Base-by-base conservation (phyloP, 345 rosid genomes). In the Dovyalis caffra region DNA sequence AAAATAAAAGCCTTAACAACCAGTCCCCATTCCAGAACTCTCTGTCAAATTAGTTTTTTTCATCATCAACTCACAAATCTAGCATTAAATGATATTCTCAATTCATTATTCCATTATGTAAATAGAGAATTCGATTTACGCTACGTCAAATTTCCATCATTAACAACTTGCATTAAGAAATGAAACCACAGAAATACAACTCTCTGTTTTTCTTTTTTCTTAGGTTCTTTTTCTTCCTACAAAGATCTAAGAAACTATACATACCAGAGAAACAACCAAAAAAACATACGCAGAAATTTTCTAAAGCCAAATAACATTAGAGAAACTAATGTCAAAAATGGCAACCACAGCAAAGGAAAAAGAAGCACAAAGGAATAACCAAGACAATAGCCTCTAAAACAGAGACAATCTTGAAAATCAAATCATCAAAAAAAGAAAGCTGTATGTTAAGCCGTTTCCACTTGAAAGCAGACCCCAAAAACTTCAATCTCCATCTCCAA, bases 321-420 rank as follows among this genome's bases (percentile, higher is more conserved):
- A 53, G 51, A 3, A 20, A 15, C 56, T 49, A 49, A 18, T 49
- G 56, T 78, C 75, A 85, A 64, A 85, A 77, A 70, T 81, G 83
- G 70, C 90, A 79, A 5, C 90, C 88, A 9, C 86, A 85, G 49
- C 80, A 77, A 34, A 70, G 64, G 61, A 64, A 77, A 45, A 77
- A 77, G 75, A 77, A 77, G 58, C 70, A 31, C 57, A 77, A 7
- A 33, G 80, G 51, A 38, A 45, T 56, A 2, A 70, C 75, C 37
- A 77, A 40, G 20, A 77, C 66, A 64, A 77, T 65, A 33, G 80
- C 80, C 16, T 77, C 80, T 0, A 77, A 25, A 51, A 71, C 64
- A 56, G 80, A 77, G 21, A 71, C 61, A 32, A 77, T 38, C 71
- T 71, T 77, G 71, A 77, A 71, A 28, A 71, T 23, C 23, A 77